These are phyloP conservation scores for Roridomyces roridus DNA, from an alignment of 768 basidiomycete genomes.

Conservation along the genomic window DNA sequence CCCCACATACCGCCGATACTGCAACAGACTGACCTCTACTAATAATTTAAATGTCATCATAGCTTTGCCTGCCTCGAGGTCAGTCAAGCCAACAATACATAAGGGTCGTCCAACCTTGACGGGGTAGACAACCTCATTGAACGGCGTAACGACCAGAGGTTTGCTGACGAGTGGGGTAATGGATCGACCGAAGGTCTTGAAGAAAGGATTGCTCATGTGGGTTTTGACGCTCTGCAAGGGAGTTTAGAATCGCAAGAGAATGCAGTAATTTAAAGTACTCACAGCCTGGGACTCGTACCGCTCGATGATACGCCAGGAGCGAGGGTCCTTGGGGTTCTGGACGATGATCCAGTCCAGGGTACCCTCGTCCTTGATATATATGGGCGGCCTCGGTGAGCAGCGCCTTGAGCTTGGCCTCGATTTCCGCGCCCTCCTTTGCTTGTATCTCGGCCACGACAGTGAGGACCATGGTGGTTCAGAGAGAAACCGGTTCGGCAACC, in stretches of 20 bases:
- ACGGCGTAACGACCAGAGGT: not conserved
- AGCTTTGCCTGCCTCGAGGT: too few relatives aligned
- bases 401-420: not conserved
- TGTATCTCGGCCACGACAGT: not conserved
- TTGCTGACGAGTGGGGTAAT: not conserved
- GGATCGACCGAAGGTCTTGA: not conserved
- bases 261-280: not conserved
- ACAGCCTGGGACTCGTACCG: not conserved
- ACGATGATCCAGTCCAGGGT: not conserved
- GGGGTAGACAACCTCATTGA: not conserved
- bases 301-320: conserved; percentile 1
- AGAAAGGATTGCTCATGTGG: not conserved
- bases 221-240: not conserved
- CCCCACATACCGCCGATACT: too few relatives aligned
- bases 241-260: not conserved
- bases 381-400: not conserved
- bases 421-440: not conserved
- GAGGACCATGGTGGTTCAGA: not conserved
- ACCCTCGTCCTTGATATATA: not conserved
- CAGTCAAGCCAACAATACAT: too few relatives aligned
- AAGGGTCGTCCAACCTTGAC: too few relatives aligned
- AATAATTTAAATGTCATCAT: too few relatives aligned
- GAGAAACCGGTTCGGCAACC: not conserved
- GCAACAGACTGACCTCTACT: too few relatives aligned
- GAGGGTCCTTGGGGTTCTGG: not conserved